Base-by-base conservation (phyloP, 139 green algal genomes). In the Coelastrella sp. region DNA sequence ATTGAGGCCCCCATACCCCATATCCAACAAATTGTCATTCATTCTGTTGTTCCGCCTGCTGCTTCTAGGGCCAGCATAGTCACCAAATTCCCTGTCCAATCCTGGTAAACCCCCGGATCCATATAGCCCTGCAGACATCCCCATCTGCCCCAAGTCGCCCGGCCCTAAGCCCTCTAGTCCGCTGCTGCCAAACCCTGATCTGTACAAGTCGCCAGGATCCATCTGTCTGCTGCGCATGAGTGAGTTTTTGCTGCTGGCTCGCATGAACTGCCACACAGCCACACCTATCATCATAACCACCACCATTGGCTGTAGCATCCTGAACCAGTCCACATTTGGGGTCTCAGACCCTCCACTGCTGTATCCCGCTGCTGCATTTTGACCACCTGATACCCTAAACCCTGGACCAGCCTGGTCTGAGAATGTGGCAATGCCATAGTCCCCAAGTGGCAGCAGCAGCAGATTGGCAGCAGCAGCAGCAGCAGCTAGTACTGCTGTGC, bases 261-360 rank as follows among this genome's bases (percentile, higher is more conserved):
- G 73, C 49, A 90, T 10, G 27, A 84, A 90, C 20, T 90, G 85
- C 85, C 85, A 90, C 12, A 84, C 73, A 8, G 57, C 85, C 20
- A 90, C 73, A 9, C 74, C 59, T 5, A 90, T n/a, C 85, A 90
- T 90, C 73, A 90, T 74, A 1, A 90, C 11, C 12, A 90, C 68
- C 12, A 90, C 73, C 15, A 90, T 35, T 3, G 85, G 85, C 61
- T 90, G 85, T n/a, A 90, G 56, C 19, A 90, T 22, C 73, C 17
- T 90, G 0, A 83, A 17, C 85, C 85, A 90, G n/a, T 90, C 74
- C 8, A 84, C 25, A 11, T 3, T 27, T 68, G 7, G 8, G 1
- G 12, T 6, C 14, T 70, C 63, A 70, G 14, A 12, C 14, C 63
- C 63, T 15, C 63, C 63, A 15, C 63, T 15, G 14, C 63, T 70